Conservation (phyloP, 257 asterid genomes). For the Plectranthus barbatus region DNA sequence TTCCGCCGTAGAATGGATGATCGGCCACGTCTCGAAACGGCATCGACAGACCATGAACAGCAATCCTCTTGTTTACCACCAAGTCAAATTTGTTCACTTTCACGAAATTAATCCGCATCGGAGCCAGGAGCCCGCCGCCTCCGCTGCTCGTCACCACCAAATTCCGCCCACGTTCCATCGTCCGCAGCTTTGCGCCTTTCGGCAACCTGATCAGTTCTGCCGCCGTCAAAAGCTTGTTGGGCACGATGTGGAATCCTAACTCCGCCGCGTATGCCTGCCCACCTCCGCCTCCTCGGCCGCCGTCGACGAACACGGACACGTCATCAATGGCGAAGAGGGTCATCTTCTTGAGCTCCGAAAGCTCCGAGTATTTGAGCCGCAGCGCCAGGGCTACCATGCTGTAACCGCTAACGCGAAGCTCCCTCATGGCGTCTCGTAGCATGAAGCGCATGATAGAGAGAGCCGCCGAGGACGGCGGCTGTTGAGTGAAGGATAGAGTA, state of each 20-base stretch:
- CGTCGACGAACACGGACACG: conserved; percentile 43
- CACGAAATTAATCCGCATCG: conserved; percentile 62
- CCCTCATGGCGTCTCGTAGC: conserved; percentile 53
- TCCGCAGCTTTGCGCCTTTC: conserved; percentile 34
- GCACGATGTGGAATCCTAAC: conserved; percentile 57
- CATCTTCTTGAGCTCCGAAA: conserved; percentile 38
- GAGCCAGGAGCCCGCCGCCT: conserved; percentile 47
- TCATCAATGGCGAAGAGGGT: conserved; percentile 75
- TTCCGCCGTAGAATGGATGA: neutral
- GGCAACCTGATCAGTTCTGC: conserved; percentile 39
- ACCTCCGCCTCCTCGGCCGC: conserved; percentile 28
- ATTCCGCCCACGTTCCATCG: conserved; percentile 44
- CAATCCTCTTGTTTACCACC: conserved; percentile 53
- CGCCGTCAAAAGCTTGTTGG: conserved; percentile 42
- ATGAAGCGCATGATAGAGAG: conserved; percentile 31
- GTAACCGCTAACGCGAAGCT: conserved; percentile 53
- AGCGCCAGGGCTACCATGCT: conserved; percentile 48
- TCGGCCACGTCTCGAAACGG: conserved; percentile 39
- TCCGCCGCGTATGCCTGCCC: conserved; percentile 55
- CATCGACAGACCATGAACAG: conserved; percentile 51
- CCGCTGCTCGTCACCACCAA: conserved; percentile 63
- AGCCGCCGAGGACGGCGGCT: conserved; percentile 34
- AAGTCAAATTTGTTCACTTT: conserved; percentile 40
- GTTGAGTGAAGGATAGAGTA: conserved; percentile 38
- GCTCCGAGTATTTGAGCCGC: conserved; percentile 45